A percentile compares a stretch with the other conserved stretches of the same genome.
Conservation (phyloP, 1,139 yeast species). For the Candida sp. region DNA sequence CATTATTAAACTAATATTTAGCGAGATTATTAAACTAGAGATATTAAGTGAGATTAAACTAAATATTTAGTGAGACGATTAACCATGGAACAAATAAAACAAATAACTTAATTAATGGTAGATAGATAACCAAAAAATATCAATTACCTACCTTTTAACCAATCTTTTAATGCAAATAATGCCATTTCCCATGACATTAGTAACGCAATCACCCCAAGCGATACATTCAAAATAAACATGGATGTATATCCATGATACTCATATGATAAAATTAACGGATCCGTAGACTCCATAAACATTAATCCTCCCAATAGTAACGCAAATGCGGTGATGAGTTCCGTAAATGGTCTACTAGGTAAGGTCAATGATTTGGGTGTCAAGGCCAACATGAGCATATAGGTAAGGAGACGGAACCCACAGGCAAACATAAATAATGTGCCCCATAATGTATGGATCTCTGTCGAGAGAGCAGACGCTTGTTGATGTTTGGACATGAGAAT, state of each 20-base stretch:
- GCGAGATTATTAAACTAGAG: too few relatives aligned
- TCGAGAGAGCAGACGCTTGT: slow-evolving; percentile 76
- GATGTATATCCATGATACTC: slow-evolving; percentile 83
- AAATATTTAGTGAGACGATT: too few relatives aligned
- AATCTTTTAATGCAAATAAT: slow-evolving; percentile 61
- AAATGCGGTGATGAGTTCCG: slow-evolving; percentile 78
- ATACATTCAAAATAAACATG: slow-evolving; percentile 87
- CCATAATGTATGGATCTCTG: slow-evolving; percentile 88
- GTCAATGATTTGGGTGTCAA: slow-evolving; percentile 40
- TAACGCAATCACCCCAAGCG: slow-evolving; percentile 74
- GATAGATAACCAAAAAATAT: too few relatives aligned
- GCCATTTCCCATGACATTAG: slow-evolving; percentile 91
- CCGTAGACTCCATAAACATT: slow-evolving; percentile 89
- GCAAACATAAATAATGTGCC: slow-evolving; percentile 78
- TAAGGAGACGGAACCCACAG: slow-evolving; percentile 68
- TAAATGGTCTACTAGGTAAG: slow-evolving; percentile 61
- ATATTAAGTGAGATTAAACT: too few relatives aligned
- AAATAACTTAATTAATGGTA: too few relatives aligned
- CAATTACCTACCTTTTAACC: too few relatives aligned
- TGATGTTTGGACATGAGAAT: slow-evolving; percentile 93
- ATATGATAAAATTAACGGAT: slow-evolving; percentile 76
- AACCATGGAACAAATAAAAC: too few relatives aligned
- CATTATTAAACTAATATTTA: too few relatives aligned
- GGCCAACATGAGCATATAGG: slow-evolving; percentile 59
- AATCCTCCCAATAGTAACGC: slow-evolving; percentile 84